phyloP scores from a whole-genome alignment of 805 yeast genomes.

The Vanderwaltozyma verrucispora region DNA sequence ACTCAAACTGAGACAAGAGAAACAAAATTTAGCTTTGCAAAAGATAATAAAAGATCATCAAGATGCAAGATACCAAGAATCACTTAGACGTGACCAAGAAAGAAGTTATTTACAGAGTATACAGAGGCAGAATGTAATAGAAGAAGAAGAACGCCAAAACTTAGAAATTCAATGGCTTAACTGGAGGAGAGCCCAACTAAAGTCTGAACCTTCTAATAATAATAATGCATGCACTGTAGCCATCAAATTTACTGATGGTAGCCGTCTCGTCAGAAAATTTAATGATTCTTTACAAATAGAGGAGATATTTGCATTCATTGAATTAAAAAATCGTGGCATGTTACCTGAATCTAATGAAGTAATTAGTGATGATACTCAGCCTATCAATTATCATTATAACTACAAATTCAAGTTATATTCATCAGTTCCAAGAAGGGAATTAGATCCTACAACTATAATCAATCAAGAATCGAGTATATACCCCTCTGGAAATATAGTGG shows the following conservation, averaged over 20 bases:
- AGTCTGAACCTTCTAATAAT: conserved; percentile 18
- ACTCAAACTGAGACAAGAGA: conserved; percentile 48
- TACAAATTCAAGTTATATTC: conserved; percentile 43
- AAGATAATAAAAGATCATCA: conserved; percentile 58
- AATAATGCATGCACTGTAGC: conserved; percentile 50
- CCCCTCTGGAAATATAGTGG: conserved; percentile 58
- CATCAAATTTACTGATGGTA: conserved; percentile 54
- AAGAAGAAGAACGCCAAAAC: conserved; percentile 12
- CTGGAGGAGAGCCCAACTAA: conserved; percentile 36
- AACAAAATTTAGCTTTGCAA: conserved; percentile 48
- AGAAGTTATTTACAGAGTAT: conserved; percentile 27
- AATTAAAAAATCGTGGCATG: conserved; percentile 33
- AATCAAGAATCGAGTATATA: conserved; percentile 38
- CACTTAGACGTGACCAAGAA: conserved; percentile 56
- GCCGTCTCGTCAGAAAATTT: conserved; percentile 44
- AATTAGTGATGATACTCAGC: not conserved
- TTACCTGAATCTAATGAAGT: conserved; percentile 12
- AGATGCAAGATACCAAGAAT: conserved; percentile 63
- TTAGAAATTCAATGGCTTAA: conserved; percentile 33
- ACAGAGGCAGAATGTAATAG: conserved; percentile 11
- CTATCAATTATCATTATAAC: conserved; percentile 32
- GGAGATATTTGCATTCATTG: conserved; percentile 65
- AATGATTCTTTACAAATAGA: conserved; percentile 38
- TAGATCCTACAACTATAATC: conserved; percentile 30
- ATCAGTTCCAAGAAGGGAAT: conserved; percentile 45